These are phyloP conservation scores for Pezicula carpinea DNA, from an alignment of 2,329 filamentous ascomycete species.

Conservation along the genomic window DNA sequence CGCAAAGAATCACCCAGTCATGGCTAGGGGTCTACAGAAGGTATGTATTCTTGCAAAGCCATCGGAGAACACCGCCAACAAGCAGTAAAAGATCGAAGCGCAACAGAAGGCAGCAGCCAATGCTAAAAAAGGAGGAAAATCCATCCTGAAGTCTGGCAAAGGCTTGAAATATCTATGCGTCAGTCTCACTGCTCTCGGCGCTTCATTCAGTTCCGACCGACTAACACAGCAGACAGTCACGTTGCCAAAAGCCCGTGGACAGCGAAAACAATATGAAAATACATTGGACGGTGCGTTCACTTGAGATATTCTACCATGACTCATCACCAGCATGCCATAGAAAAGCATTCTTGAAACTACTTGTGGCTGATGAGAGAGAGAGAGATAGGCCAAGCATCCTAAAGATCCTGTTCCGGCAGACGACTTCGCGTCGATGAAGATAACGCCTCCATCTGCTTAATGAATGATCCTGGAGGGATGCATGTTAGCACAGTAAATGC, in stretches of 20 bases:
- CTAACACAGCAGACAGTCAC: not conserved
- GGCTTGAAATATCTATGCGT: conserved; percentile 1
- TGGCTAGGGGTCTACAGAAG: conserved; percentile 1
- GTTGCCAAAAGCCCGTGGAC: not conserved
- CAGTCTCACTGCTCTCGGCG: not conserved
- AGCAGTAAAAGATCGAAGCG: not conserved
- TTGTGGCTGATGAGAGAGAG: not conserved
- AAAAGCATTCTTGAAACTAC: too few species aligned
- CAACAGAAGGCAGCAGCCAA: not conserved
- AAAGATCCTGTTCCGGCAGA: not conserved
- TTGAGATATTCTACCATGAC: not conserved
- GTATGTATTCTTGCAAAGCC: not conserved
- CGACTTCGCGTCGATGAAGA: not conserved
- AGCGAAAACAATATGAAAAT: conserved; percentile 1
- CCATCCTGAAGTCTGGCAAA: not conserved
- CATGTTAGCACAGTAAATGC: too few species aligned
- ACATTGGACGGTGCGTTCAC: not conserved
- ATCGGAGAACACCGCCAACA: not conserved
- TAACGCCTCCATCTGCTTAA: not conserved
- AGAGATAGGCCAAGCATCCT: not conserved
- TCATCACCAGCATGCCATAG: too few species aligned
- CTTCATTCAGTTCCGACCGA: not conserved
- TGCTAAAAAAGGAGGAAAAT: conserved; percentile 2
- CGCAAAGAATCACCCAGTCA: not conserved
- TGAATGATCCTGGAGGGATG: not conserved